Conservation (phyloP, 2,329 filamentous ascomycete species). For the Colletotrichum paranaense region DNA sequence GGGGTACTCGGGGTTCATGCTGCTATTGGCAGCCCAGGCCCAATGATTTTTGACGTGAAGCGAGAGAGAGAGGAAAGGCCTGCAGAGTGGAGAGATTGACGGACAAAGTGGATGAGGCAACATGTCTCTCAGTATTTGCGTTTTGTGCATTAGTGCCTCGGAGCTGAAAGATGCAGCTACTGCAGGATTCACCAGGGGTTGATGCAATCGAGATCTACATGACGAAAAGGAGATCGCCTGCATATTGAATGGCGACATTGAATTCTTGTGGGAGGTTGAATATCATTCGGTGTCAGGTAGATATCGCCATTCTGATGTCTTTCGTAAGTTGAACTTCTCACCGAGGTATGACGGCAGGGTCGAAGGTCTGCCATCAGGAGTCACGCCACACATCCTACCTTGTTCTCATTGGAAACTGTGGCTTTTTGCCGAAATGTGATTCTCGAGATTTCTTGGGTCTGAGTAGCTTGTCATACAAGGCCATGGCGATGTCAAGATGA, state of each 20-base stretch:
- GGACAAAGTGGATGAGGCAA: neutral
- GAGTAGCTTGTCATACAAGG: neutral
- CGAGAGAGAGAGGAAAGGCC: neutral
- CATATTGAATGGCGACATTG: constrained; percentile 6
- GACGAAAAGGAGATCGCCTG: neutral
- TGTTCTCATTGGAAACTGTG: no score
- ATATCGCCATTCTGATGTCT: neutral
- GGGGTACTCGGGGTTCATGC: neutral
- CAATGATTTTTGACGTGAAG: neutral
- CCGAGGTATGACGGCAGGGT: neutral
- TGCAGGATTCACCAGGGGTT: neutral
- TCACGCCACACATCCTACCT: neutral
- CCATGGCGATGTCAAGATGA: neutral
- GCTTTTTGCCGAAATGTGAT: no score
- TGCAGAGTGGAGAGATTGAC: neutral
- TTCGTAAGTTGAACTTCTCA: neutral
- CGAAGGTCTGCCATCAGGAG: neutral
- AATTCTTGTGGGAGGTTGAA: neutral
- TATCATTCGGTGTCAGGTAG: neutral
- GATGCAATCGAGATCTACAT: constrained; percentile 10
- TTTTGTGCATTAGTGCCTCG: constrained; percentile 18
- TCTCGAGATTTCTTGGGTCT: no score
- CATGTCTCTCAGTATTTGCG: constrained; percentile 17
- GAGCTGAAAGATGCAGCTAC: constrained; percentile 10
- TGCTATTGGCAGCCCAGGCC: neutral